Base-by-base conservation (phyloP, 176 grass and related monocot genomes). In the Aegilops tauschii region DNA sequence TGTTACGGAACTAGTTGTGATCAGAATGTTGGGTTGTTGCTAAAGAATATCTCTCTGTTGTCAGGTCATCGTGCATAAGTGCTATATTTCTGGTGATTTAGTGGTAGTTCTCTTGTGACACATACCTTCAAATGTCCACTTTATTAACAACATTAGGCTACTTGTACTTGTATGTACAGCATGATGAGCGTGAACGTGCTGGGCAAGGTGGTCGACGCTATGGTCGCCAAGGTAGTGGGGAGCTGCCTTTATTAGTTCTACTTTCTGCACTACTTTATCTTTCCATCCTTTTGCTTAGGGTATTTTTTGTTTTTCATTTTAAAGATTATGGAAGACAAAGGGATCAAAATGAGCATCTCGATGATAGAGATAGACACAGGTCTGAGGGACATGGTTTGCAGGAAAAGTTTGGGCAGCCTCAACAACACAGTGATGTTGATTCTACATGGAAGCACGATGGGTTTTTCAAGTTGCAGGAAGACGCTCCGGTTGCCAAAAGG, bases 161-260 rank as follows among this genome's bases (percentile, higher is more conserved):
- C 93, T 79, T 92, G 85, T 96, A 83, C 82, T 93, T 96, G 74
- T 93, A 92, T 92, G 82, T 93, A 90, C 97, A 99, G 97, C 90
- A 96, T 17, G 74, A 89, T 96, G 97, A 91, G 54, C 92, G 87
- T 80, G 73, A 85, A 73, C 88, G 83, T 89, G 86, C 78, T 93
- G 88, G 81, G 84, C 90, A 93, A 88, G 94, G 84, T 94, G 90
- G 92, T 87, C 92, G 61, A 83, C 86, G 13, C 54, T 89, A 93
- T 90, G 77, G 87, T 30, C 90, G 45, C 35, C 87, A 81, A 79
- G 73, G 86, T 72, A 79, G 47, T 90, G 89, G 90, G 90, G 80
- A 83, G 75, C 16, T 80, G n/a, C 17, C 37, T 86, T 86, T 49
- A 9, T 80, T 58, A 37, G 65, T 73, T 80, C 32, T 65, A 40